A percentile compares a stretch with the other conserved stretches of the same genome.
phyloP scores from a whole-genome alignment of 2,329 filamentous ascomycete genomes.

The Calonectria multiphialidica region DNA sequence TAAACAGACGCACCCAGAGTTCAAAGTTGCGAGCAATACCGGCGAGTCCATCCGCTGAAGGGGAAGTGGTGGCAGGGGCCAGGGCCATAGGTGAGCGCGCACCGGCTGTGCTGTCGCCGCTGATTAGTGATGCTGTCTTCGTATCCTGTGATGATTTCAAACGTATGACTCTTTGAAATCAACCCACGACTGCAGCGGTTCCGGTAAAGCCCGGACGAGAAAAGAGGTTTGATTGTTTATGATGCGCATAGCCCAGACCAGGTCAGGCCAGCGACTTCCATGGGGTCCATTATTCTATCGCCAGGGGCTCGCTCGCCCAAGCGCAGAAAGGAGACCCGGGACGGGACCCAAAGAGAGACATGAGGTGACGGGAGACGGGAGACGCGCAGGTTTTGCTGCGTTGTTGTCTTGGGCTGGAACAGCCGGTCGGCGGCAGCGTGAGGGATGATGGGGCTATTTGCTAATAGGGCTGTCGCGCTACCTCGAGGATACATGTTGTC shows the following conservation, averaged over 20 bases:
- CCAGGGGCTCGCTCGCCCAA: constrained; percentile 14
- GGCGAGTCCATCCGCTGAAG: neutral
- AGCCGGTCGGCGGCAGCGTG: neutral
- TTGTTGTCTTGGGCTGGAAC: constrained; percentile 27
- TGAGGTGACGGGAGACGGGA: neutral
- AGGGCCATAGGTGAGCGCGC: neutral
- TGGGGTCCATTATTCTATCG: constrained; percentile 11
- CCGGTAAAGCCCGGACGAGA: constrained; percentile 31
- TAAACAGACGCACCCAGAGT: constrained; percentile 17
- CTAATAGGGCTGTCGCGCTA: neutral
- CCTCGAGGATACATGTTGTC: constrained; percentile 16
- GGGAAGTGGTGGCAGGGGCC: constrained; percentile 15
- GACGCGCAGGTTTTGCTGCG: constrained; percentile 8
- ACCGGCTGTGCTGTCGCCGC: neutral
- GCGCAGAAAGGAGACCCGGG: neutral
- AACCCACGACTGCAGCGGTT: constrained; percentile 30
- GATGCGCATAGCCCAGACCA: constrained; percentile 16
- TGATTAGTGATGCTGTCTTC: constrained; percentile 24
- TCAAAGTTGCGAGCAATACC: neutral
- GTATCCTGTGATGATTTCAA: constrained; percentile 31
- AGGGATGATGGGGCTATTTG: constrained; percentile 10
- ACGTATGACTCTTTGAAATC: constrained; percentile 34
- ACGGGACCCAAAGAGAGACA: neutral
- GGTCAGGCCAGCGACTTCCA: constrained; percentile 19
- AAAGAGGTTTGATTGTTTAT: constrained; percentile 19